Base-by-base conservation (phyloP, 208 protist genomes). In the Balamuthia mandrillaris region DNA sequence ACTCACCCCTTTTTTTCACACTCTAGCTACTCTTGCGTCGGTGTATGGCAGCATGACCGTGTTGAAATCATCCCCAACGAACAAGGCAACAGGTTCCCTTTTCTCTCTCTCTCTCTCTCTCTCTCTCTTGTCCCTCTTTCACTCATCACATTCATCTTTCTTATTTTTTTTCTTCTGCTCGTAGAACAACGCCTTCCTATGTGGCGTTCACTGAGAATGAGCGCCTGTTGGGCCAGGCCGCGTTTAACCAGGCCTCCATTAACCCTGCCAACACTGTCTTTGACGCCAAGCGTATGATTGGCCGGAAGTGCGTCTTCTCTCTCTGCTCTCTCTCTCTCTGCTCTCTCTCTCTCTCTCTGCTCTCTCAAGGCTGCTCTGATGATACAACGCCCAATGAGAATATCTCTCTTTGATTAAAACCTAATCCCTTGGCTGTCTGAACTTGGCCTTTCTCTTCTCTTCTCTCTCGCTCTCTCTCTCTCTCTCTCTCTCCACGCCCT, bases 191-290 rank as follows among this genome's bases (percentile, higher is more conserved):
- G 2, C 96, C 96, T 41, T 97, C 96, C 29, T 96, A 94, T 68
- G 96, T 98, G 12, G 94, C 96, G 14, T 98, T 98, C 88, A 95
- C 91, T 7, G 94, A 96, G 1, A 84, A 79, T 35, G 95, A 96
- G 84, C 88, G 93, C 51, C 89, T 97, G 21, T 88, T 97, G 72
- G 96, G 96, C 47, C 94, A 96, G 47, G 95, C 95, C 4, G 96
- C 95, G 42, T 96, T 96, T 87, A 96, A 96, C 87, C 95, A 97
- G 90, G 91, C 91, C n/a, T 88, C 92, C 31, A 79, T 94, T 16
- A 97, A 97, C 86, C 96, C 96, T 44, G 66, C 58, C 29, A 97
- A 97, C 87, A 97, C 96, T 35, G 83, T 98, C 39, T 97, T 96
- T 81, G 96, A 96, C 87, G 93, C 93, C 42, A 98, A 97, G 93